These are phyloP conservation scores for Periconia digitata DNA, from an alignment of 2,329 filamentous ascomycete species.

Conservation along the genomic window DNA sequence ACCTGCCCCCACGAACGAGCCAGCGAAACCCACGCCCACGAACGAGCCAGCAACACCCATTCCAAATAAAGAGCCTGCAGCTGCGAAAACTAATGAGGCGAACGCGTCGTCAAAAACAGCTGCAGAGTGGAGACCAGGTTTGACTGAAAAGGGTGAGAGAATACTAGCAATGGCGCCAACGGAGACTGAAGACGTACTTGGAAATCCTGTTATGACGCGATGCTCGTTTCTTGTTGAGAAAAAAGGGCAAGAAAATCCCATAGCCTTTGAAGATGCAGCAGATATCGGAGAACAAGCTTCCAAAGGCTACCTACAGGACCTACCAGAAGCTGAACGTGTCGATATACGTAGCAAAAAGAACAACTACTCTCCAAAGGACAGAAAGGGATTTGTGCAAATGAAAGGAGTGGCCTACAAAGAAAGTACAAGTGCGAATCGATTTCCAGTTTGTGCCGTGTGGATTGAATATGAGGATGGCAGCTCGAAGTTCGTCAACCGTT, in stretches of 20 bases:
- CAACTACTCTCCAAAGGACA: constrained; percentile 3
- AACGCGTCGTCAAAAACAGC: too few relatives aligned
- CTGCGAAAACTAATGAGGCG: too few relatives aligned
- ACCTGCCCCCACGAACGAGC: neutral
- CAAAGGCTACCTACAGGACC: constrained; percentile 6
- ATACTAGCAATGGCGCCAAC: constrained; percentile 7
- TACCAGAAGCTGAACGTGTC: constrained; percentile 6
- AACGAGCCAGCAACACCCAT: neutral
- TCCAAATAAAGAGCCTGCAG: constrained; percentile 5
- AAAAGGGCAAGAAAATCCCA: constrained; percentile 7
- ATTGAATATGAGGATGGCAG: constrained; percentile 8
- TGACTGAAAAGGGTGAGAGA: constrained; percentile 10
- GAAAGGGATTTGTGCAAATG: constrained; percentile 8
- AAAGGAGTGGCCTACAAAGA: constrained; percentile 8
- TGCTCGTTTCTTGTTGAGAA: constrained; percentile 8
- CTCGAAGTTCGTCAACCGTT: constrained; percentile 7
- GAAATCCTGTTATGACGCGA: constrained; percentile 8
- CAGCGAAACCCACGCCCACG: constrained; percentile 1
- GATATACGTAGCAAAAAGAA: constrained; percentile 9
- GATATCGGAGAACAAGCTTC: constrained; percentile 8
- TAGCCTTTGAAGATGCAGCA: constrained; percentile 6
- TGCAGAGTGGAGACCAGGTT: constrained; percentile 7
- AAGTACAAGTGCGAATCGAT: constrained; percentile 5
- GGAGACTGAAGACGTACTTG: constrained; percentile 8
- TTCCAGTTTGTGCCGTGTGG: constrained; percentile 6